phyloP scores from a whole-genome alignment of 371 early-diverging fungal genomes.

The Syncephalastrum racemosum region DNA sequence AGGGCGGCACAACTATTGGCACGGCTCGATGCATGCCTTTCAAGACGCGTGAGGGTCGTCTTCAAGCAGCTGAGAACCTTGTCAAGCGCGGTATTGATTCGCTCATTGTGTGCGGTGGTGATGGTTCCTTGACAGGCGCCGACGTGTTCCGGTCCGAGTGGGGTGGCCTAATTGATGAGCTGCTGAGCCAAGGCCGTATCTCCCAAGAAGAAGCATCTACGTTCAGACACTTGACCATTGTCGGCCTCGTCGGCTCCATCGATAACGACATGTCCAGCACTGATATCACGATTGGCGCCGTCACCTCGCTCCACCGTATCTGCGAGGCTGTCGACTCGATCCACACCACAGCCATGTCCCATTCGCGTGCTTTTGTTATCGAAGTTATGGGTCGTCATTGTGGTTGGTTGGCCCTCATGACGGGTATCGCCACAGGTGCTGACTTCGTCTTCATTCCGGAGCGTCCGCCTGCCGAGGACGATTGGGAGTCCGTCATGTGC shows the following conservation, averaged over 20 bases:
- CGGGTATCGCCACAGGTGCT: constrained; percentile 82
- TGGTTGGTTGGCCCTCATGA: constrained; percentile 99
- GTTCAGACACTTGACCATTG: constrained; percentile 78
- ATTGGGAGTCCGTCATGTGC: constrained; percentile 90
- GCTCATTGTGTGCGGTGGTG: constrained; percentile 95
- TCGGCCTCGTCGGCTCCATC: constrained; percentile 94
- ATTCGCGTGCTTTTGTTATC: constrained; percentile 96
- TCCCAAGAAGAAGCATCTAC: constrained; percentile 54
- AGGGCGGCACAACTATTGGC: constrained; percentile 96
- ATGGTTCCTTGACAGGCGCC: constrained; percentile 97
- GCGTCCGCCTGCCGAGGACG: constrained; percentile 81
- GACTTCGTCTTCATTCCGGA: constrained; percentile 99
- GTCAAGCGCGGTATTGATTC: constrained; percentile 91
- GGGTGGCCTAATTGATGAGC: constrained; percentile 76
- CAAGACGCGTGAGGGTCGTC: constrained; percentile 83
- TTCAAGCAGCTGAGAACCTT: constrained; percentile 83
- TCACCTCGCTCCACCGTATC: constrained; percentile 93
- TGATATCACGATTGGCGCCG: constrained; percentile 96
- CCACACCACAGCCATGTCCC: constrained; percentile 92
- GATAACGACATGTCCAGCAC: constrained; percentile 97
- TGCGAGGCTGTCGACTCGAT: constrained; percentile 96
- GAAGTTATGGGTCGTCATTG: constrained; percentile 99
- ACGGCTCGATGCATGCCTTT: constrained; percentile 92
- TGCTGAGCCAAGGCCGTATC: constrained; percentile 60
- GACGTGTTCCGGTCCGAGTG: constrained; percentile 92